Conservation (phyloP, 495 filamentous ascomycete species). For the Penicillium cataractarum region DNA sequence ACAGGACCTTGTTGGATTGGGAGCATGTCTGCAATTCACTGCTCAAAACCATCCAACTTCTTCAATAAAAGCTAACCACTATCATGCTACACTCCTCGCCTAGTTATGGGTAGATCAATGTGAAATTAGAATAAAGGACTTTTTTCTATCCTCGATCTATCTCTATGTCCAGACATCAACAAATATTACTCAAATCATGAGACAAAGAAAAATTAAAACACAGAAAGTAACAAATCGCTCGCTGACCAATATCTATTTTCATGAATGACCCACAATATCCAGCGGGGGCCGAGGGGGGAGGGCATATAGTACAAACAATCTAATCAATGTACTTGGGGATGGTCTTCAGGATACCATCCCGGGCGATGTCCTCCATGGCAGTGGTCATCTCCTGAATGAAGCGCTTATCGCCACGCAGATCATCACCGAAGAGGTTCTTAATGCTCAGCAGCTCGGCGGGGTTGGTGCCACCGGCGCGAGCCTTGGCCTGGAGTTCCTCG, state of each 20-base stretch:
- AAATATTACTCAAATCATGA: neutral
- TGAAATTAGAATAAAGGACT: slow-evolving; percentile 1
- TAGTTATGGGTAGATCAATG: neutral
- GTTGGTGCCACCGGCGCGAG: slow-evolving; percentile 39
- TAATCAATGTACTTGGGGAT: slow-evolving; percentile 49
- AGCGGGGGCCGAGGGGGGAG: too few relatives aligned
- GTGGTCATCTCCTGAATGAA: slow-evolving; percentile 44
- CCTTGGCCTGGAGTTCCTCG: slow-evolving; percentile 46
- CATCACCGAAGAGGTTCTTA: slow-evolving; percentile 50
- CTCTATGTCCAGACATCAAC: neutral
- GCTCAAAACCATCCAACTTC: too few relatives aligned
- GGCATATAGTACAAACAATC: neutral
- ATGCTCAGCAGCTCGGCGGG: slow-evolving; percentile 43
- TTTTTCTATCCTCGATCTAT: slow-evolving; percentile 6
- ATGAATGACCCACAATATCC: neutral
- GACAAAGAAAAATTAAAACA: neutral
- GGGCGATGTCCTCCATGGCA: slow-evolving; percentile 45
- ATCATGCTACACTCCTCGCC: neutral
- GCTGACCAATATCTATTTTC: neutral
- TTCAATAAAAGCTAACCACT: too few relatives aligned
- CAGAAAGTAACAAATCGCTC: neutral
- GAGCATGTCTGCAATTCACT: too few relatives aligned
- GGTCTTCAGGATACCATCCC: slow-evolving; percentile 48
- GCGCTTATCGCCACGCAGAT: slow-evolving; percentile 44
- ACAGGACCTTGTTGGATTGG: too few relatives aligned